A percentile compares a stretch with the other conserved stretches of the same genome.
Evolutionary conservation across 2,329 filamentous ascomycete genomes (phyloP).

Genomic region (Alternaria viburni): DNA sequence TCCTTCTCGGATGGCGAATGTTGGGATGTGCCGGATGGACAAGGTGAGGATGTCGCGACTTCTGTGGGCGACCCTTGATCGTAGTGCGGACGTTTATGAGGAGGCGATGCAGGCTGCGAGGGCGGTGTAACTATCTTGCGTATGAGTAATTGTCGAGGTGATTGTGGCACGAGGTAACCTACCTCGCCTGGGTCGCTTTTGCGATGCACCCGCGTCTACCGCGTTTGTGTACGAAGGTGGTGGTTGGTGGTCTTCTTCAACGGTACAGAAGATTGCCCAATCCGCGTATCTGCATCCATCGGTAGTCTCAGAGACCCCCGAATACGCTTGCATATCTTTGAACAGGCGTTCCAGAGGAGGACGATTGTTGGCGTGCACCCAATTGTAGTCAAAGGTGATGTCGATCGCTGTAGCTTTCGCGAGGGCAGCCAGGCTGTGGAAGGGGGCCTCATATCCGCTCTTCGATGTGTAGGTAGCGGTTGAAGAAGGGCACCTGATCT

Average conservation of each 20-base stretch:
- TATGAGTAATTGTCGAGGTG: neutral
- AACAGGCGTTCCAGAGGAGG: constrained; percentile 11
- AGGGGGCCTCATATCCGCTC: constrained; percentile 5
- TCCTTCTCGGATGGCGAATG: neutral
- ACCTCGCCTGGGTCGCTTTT: constrained; percentile 21
- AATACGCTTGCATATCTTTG: constrained; percentile 9
- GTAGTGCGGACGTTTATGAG: constrained; percentile 16
- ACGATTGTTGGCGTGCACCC: constrained; percentile 17
- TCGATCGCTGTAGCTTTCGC: constrained; percentile 17
- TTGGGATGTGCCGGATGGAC: neutral
- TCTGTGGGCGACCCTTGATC: constrained; percentile 8
- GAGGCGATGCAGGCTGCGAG: constrained; percentile 7
- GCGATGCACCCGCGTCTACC: neutral
- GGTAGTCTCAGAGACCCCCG: constrained; percentile 12
- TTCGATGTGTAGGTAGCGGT: constrained; percentile 3
- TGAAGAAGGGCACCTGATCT: constrained; percentile 12
- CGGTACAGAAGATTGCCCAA: constrained; percentile 10
- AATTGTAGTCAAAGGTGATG: constrained; percentile 25
- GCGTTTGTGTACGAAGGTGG: constrained; percentile 17
- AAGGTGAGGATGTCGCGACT: neutral
- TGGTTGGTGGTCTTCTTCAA: constrained; percentile 2
- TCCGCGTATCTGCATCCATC: constrained; percentile 6
- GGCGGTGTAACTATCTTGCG: neutral
- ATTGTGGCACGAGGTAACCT: neutral
- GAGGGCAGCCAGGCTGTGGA: constrained; percentile 12